These are phyloP conservation scores for Endocalyx cinctus DNA, from an alignment of 2,329 filamentous ascomycete genomes.

Conservation along the genomic window DNA sequence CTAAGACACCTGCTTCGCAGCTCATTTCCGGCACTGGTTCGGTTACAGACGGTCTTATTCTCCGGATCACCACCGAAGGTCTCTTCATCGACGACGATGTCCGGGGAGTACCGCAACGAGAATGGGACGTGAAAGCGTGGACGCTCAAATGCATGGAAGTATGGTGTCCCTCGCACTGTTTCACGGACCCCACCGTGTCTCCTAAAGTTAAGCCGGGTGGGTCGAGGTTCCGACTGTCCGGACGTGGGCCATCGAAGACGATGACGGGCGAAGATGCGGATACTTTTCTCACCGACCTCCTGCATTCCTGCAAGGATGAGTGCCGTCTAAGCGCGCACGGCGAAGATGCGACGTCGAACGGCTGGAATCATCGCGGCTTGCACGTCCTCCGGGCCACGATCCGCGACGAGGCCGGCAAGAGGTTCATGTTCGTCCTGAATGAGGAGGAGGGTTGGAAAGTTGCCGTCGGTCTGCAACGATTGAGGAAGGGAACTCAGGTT, in stretches of 20 bases:
- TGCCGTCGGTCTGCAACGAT: constrained; percentile 53
- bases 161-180: constrained; percentile 67
- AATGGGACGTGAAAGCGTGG: constrained; percentile 99
- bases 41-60: constrained; percentile 86
- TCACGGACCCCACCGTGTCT: constrained; percentile 38
- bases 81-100: constrained; percentile 97
- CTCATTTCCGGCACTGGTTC: constrained; percentile 77
- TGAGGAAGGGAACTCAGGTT: constrained; percentile 57
- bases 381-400: constrained; percentile 62
- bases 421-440: constrained; percentile 59
- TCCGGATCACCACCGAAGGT: constrained; percentile 89
- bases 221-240: constrained; percentile 40
- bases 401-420: constrained; percentile 61
- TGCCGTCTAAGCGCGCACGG: constrained; percentile 53
- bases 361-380: constrained; percentile 50
- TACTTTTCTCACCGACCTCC: constrained; percentile 56
- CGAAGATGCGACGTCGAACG: constrained; percentile 43
- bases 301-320: constrained; percentile 60
- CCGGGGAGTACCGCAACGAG: constrained; percentile 82
- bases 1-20: constrained; percentile 85
- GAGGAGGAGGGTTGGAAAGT: constrained; percentile 68
- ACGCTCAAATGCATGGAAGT: constrained; percentile 90
- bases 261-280: constrained; percentile 63
- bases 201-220: constrained; percentile 42
- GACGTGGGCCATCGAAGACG: constrained; percentile 45